A percentile compares a stretch with the other conserved stretches of the same genome.
Conservation (phyloP, 441 rosid genomes). For the Mallotus japonicus region DNA sequence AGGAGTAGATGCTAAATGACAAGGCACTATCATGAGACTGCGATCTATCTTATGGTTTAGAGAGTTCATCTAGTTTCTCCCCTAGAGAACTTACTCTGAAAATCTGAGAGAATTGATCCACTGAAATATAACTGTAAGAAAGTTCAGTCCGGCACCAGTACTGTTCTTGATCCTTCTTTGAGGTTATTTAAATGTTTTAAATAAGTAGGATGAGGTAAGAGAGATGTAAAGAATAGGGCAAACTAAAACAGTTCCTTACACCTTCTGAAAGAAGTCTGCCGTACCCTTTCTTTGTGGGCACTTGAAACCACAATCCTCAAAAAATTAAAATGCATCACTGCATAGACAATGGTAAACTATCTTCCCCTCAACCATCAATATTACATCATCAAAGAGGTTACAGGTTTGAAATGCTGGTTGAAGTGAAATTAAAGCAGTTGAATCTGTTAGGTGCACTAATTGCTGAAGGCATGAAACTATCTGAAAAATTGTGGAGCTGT, state of each 20-base stretch:
- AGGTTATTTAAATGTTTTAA: conserved; percentile 34
- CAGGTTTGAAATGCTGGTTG: conserved; percentile 46
- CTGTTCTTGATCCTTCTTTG: conserved; percentile 59
- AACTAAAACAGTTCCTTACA: background rate
- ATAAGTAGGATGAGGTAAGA: background rate
- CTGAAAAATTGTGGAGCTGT: conserved; percentile 46
- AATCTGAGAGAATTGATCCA: no score
- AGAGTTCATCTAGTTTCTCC: conserved; percentile 31
- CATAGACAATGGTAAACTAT: conserved; percentile 43
- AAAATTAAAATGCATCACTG: conserved; percentile 24
- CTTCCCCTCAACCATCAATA: conserved; percentile 37
- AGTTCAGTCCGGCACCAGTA: conserved; percentile 43
- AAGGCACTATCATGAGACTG: conserved; percentile 29
- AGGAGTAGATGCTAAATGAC: conserved; percentile 38
- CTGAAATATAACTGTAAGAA: conserved; percentile 43
- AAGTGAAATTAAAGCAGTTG: conserved; percentile 37
- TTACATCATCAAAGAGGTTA: conserved; percentile 41
- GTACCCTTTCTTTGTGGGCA: conserved; percentile 62
- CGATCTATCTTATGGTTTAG: conserved; percentile 33
- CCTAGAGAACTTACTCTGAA: conserved; percentile 39
- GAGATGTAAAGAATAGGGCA: background rate
- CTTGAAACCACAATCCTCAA: conserved; percentile 45
- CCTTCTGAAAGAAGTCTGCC: conserved; percentile 76
- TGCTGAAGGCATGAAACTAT: conserved; percentile 40
- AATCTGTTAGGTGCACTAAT: conserved; percentile 39